Base-by-base conservation (phyloP, 306 rosid genomes). In the Acacia crassicarpa region DNA sequence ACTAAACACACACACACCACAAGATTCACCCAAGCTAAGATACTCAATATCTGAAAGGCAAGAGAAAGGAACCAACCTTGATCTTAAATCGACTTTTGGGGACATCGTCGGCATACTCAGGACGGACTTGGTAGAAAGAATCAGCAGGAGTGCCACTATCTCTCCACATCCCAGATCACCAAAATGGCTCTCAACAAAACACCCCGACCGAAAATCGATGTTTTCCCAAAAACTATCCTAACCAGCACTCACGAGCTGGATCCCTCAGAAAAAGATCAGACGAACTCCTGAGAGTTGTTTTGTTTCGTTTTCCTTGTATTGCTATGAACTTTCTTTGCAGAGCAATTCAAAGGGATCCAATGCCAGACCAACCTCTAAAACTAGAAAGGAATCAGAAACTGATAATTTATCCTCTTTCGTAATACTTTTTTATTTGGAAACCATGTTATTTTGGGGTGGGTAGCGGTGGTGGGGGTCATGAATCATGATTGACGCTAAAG, bases 81-180 rank as follows among this genome's bases (percentile, higher is more conserved):
- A 96, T 96, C 53, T 88, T 96, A 88, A 96, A 96, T 80, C 89
- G 86, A 79, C 90, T 84, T 81, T 90, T 93, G 81, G 99, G 98
- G 35, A 90, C 92, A 93, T 96, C 19, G 9, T 4, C 94, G 0
- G 93, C 94, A 88, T 94, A 96, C 78, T 96, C 99, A 0, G 98
- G 90, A 19, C 99, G 97, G 73, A 84, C 81, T 91, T 92, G 91
- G 82, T 96, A 96, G 88, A 91, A 96, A 78, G 99, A 93, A 89
- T 96, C 99, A 79, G 92, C 99, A 22, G 98, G 93, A 80, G 89
- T 83, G 76, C 98, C 98, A 59, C 89, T 85, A 86, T 90, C 92
- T 25, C 92, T 85, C 99, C 99, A 96, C 98, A 96, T 96, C 88
- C 82, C 90, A 86, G 83, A 84, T 43, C 67, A 48, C 65, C 61